These are phyloP conservation scores for Rhizopus sp. DNA, from an alignment of 371 early-diverging fungal species.

Conservation along the genomic window DNA sequence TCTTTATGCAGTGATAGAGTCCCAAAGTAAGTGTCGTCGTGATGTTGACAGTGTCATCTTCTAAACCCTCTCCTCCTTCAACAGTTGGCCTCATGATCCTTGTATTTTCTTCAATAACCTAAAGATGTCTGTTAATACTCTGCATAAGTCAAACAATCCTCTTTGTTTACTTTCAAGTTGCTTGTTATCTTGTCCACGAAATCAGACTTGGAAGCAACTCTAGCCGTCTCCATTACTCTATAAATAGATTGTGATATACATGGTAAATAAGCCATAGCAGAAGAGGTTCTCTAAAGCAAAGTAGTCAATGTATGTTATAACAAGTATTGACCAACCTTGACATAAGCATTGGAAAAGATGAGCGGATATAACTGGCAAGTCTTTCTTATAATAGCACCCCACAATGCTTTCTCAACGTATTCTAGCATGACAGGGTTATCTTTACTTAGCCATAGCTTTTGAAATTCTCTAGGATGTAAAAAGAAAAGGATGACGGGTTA, in stretches of 20 bases:
- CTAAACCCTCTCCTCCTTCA: background rate
- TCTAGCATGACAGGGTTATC: too few species aligned
- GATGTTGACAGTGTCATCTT: background rate
- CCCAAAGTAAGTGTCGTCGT: conserved; percentile 1
- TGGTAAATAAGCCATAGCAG: conserved; percentile 11
- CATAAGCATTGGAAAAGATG: conserved; percentile 16
- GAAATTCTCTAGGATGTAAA: conserved; percentile 7
- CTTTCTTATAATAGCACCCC: background rate
- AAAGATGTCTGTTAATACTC: background rate
- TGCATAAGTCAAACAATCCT: too few species aligned
- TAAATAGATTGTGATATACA: conserved; percentile 14
- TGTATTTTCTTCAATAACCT: conserved; percentile 11
- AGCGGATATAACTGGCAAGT: conserved; percentile 16
- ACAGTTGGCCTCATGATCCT: conserved; percentile 8
- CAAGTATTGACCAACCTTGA: conserved; percentile 6
- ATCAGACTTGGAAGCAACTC: too few species aligned
- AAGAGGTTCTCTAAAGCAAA: conserved; percentile 1
- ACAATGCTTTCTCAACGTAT: background rate
- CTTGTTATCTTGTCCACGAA: too few species aligned
- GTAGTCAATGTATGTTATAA: too few species aligned
- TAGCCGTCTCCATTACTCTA: too few species aligned
- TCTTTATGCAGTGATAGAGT: conserved; percentile 12
- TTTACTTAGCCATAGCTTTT: background rate
- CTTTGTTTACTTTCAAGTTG: too few species aligned
- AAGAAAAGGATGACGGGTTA: too few species aligned